A percentile compares a stretch with the other conserved stretches of the same genome.
phyloP scores from a whole-genome alignment of 192 early-diverging fungal genomes.

The Podila horticola region DNA sequence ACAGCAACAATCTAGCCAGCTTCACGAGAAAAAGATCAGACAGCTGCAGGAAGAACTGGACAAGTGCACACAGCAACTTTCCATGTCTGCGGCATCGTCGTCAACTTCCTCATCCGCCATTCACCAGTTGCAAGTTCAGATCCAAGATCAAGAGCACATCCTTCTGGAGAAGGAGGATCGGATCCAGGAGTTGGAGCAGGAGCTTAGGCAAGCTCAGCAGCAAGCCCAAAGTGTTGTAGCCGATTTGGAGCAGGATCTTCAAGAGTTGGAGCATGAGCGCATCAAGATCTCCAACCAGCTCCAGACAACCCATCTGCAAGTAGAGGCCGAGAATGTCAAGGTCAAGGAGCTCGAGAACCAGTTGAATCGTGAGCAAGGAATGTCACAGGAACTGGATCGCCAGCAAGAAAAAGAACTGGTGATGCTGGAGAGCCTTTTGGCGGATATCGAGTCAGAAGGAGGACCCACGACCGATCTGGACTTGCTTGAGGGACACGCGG shows the following conservation, averaged over 20 bases:
- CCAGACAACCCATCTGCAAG: constrained; percentile 10
- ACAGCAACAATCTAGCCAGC: not conserved
- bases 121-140: constrained; percentile 12
- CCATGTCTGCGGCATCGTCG: not conserved
- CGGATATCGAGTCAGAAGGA: constrained; percentile 16
- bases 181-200: constrained; percentile 34
- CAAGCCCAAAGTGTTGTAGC: constrained; percentile 30
- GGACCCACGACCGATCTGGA: not conserved
- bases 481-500: not conserved
- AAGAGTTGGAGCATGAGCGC: constrained; percentile 15
- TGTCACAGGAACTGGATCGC: constrained; percentile 8
- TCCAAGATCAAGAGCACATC: constrained; percentile 28
- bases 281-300: constrained; percentile 7
- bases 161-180: constrained; percentile 40
- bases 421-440: constrained; percentile 19
- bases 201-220: constrained; percentile 25
- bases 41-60: constrained; percentile 19
- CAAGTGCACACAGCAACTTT: constrained; percentile 10
- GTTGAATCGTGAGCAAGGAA: constrained; percentile 9
- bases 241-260: constrained; percentile 31
- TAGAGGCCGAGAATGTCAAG: constrained; percentile 15
- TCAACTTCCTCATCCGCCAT: constrained; percentile 20
- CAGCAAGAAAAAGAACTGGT: constrained; percentile 10
- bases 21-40: not conserved
- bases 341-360: constrained; percentile 11